These are phyloP conservation scores for Lotus japonicus DNA, from an alignment of 306 rosid genomes.

Conservation along the genomic window DNA sequence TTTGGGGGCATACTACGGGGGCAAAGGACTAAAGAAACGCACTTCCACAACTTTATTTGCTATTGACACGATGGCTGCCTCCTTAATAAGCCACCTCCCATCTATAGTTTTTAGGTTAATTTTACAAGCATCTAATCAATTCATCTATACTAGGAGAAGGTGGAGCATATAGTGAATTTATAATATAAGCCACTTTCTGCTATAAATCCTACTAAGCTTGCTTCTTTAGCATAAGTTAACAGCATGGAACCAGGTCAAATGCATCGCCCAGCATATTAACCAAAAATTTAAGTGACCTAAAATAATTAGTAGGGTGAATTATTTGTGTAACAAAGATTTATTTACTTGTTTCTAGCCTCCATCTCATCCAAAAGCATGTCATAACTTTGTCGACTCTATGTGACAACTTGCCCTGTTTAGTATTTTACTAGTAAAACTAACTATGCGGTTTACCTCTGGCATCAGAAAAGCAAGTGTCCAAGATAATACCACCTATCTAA, in stretches of 20 bases:
- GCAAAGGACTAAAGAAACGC: not conserved
- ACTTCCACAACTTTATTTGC: conserved; percentile 4
- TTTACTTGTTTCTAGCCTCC: not conserved
- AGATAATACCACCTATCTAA: not conserved
- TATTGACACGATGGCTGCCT: not conserved
- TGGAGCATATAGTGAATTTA: not conserved
- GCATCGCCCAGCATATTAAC: not conserved
- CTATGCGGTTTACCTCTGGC: not conserved
- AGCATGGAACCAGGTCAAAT: not conserved
- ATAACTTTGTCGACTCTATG: not conserved
- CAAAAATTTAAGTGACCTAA: not conserved
- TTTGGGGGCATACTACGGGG: not conserved
- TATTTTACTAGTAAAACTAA: not conserved
- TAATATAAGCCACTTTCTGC: not conserved
- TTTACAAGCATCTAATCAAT: not conserved
- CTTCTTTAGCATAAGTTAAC: not conserved
- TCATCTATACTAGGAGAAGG: not conserved
- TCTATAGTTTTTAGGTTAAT: conserved; percentile 7
- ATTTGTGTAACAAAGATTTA: not conserved
- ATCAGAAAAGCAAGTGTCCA: not conserved
- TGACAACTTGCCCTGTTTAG: not conserved
- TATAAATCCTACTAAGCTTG: not conserved
- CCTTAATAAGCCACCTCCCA: not conserved
- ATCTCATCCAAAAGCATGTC: not conserved
- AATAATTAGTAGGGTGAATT: not conserved